Evolutionary conservation across 805 yeast species (phyloP).

Genomic region (Wickerhamomyces mucosus): DNA sequence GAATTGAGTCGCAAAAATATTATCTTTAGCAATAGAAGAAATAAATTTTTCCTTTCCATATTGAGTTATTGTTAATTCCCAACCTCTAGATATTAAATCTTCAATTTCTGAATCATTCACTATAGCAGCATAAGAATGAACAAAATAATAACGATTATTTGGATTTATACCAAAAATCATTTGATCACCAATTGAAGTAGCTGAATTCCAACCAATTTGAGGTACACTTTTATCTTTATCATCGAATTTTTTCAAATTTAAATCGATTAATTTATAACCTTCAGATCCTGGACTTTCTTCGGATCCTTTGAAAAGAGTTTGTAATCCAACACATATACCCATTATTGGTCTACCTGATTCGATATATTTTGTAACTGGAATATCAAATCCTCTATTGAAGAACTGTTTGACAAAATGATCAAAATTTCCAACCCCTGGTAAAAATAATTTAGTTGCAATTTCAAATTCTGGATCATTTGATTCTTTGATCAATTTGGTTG

Average conservation of each 20-base stretch:
- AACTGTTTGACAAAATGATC: conserved; percentile 85
- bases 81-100: conserved; percentile 32
- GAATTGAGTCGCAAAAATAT: conserved; percentile 91
- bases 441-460: conserved; percentile 48
- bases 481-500: conserved; percentile 49
- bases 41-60: conserved; percentile 77
- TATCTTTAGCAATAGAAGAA: conserved; percentile 71
- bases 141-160: conserved; percentile 76
- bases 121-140: conserved; percentile 85
- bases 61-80: conserved; percentile 64
- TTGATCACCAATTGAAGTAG: conserved; percentile 19
- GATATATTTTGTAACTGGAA: conserved; percentile 59
- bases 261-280: conserved; percentile 53
- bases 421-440: conserved; percentile 97
- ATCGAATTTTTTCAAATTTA: conserved; percentile 53
- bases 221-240: conserved; percentile 73
- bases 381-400: conserved; percentile 47
- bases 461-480: conserved; percentile 42
- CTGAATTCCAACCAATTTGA: conserved; percentile 90
- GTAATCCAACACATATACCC: conserved; percentile 98
- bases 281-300: conserved; percentile 56
- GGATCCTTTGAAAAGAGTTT: conserved; percentile 67
- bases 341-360: conserved; percentile 74
- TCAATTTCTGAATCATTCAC: conserved; percentile 29
- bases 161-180: conserved; percentile 57